Percentiles rank a stretch among this genome's conserved stretches.
phyloP scores from a whole-genome alignment of 768 basidiomycete genomes.

The Suillus brevipes region DNA sequence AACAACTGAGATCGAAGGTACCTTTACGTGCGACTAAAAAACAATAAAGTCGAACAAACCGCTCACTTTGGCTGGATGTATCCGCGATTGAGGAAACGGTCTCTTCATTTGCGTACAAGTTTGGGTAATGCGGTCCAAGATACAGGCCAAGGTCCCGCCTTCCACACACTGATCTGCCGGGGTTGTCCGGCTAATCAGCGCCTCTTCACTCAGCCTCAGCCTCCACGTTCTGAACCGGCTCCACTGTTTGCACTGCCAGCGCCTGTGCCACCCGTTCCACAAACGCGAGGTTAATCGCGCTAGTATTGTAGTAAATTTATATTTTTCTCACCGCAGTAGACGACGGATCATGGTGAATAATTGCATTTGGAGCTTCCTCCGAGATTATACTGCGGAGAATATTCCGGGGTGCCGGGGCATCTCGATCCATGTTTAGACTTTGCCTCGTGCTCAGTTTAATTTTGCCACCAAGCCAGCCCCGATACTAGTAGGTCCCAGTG shows the following conservation, averaged over 20 bases:
- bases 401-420: not conserved
- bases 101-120: not conserved
- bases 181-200: not conserved
- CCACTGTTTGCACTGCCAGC: not conserved
- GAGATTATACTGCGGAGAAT: conserved; percentile 2
- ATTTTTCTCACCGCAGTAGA: not conserved
- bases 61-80: not conserved
- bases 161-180: conserved; percentile 1
- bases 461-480: not conserved
- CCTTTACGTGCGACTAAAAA: not conserved
- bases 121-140: not conserved
- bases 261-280: not conserved
- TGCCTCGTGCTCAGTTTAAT: conserved; percentile 2
- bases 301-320: no score
- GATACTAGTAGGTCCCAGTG: not conserved
- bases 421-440: conserved; percentile 3
- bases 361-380: not conserved
- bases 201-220: conserved; percentile 3
- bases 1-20: not conserved
- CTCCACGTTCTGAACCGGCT: not conserved
- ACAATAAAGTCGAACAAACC: not conserved
- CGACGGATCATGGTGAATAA: not conserved
- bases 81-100: not conserved
- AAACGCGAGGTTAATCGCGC: not conserved
- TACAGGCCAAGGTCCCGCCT: not conserved